Percentiles rank a stretch among this genome's conserved stretches.
phyloP scores from a whole-genome alignment of 2,329 filamentous ascomycete species.

The Plenodomus tracheiphilus region DNA sequence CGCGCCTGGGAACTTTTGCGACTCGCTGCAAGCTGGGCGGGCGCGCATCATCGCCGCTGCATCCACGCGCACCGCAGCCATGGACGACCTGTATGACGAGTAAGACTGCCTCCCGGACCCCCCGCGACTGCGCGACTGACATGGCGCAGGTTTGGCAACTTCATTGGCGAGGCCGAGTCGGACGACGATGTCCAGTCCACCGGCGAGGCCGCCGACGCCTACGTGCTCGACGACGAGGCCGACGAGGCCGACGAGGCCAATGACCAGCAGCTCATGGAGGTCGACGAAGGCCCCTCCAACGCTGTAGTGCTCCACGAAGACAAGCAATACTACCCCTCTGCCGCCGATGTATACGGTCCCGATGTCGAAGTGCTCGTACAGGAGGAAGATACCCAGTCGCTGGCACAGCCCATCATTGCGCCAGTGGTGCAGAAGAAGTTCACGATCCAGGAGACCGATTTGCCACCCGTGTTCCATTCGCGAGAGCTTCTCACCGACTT shows the following conservation, averaged over 20 bases:
- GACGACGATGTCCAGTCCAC: conserved; percentile 83
- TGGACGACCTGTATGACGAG: conserved; percentile 99
- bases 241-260: conserved; percentile 52
- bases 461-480: conserved; percentile 86
- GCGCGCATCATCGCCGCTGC: conserved; percentile 22
- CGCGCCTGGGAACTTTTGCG: conserved; percentile 31
- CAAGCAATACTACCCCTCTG: conserved; percentile 99
- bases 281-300: conserved; percentile 91
- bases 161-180: conserved; percentile 91
- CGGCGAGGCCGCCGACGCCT: conserved; percentile 76
- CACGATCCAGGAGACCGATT: conserved; percentile 85
- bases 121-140: conserved; percentile 16
- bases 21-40: conserved; percentile 25
- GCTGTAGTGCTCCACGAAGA: conserved; percentile 98
- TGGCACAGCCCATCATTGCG: conserved; percentile 90
- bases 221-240: conserved; percentile 70
- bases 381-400: conserved; percentile 93
- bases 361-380: conserved; percentile 96
- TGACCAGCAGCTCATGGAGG: conserved; percentile 88
- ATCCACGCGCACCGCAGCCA: conserved; percentile 47
- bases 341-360: conserved; percentile 89
- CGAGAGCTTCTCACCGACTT: conserved; percentile 92
- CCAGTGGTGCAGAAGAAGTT: conserved; percentile 96
- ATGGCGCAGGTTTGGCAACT: conserved; percentile 83
- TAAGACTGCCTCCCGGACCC: conserved; percentile 44